These are phyloP conservation scores for Phytopythium cucurbitacearum DNA, from an alignment of 352 stramenopile species.

Conservation along the genomic window DNA sequence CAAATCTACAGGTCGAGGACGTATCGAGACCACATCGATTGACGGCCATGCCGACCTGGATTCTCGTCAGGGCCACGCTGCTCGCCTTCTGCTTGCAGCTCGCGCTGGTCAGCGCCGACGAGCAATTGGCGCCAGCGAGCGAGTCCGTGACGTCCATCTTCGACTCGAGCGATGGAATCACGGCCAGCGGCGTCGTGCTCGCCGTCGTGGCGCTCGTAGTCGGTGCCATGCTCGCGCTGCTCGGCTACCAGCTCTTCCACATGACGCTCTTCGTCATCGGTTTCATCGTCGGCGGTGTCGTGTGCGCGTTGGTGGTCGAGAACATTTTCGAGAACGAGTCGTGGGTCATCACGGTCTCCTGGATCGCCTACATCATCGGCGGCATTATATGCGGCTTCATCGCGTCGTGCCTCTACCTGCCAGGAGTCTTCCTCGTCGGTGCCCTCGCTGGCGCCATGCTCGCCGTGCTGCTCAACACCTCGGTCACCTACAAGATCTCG, in stretches of 20 bases:
- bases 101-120: neutral
- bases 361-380: constrained; percentile 31
- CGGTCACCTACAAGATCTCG: constrained; percentile 20
- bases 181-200: constrained; percentile 22
- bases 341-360: constrained; percentile 30
- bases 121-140: constrained; percentile 10
- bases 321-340: constrained; percentile 19
- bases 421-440: constrained; percentile 30
- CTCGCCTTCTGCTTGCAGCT: constrained; percentile 8
- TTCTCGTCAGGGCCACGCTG: neutral
- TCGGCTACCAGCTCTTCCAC: constrained; percentile 46
- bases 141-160: constrained; percentile 22
- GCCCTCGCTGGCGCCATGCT: constrained; percentile 18
- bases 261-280: constrained; percentile 28
- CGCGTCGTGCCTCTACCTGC: constrained; percentile 27
- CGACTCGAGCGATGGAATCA: constrained; percentile 24
- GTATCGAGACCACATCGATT: too few species aligned
- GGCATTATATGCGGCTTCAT: constrained; percentile 23
- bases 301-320: constrained; percentile 15
- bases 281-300: constrained; percentile 19
- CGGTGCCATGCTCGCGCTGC: constrained; percentile 28
- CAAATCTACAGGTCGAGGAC: too few species aligned
- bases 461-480: constrained; percentile 27
- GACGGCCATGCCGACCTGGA: neutral
- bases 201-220: constrained; percentile 26